phyloP scores from a whole-genome alignment of 164 flowering plant species.

The Tetrastigma voinierianum region DNA sequence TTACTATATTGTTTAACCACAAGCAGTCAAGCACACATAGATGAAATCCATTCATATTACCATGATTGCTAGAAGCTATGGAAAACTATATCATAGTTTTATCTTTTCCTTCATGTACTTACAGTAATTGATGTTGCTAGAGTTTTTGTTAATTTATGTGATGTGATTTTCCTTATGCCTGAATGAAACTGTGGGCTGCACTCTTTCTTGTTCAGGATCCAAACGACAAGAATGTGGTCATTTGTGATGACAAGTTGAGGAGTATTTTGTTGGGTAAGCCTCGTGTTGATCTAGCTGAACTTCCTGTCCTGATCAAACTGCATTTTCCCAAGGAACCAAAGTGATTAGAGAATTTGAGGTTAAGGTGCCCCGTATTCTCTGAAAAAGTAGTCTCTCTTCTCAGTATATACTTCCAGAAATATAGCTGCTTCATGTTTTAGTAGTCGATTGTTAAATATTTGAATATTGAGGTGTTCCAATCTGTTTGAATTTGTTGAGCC shows the following conservation, averaged over 20 bases:
- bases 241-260: constrained; percentile 84
- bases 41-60: not conserved
- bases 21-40: not conserved
- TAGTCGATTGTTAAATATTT: not conserved
- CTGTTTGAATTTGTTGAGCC: not conserved
- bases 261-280: constrained; percentile 76
- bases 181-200: not conserved
- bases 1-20: not conserved
- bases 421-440: not conserved
- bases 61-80: not conserved
- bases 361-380: constrained; percentile 1
- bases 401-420: not conserved
- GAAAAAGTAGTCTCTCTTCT: not conserved
- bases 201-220: constrained; percentile 59
- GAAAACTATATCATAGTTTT: not conserved
- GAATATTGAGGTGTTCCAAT: not conserved
- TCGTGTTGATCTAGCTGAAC: constrained; percentile 76
- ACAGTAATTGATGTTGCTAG: not conserved
- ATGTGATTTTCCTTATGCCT: not conserved
- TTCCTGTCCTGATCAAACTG: constrained; percentile 78
- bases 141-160: not conserved
- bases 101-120: not conserved
- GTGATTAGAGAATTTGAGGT: constrained; percentile 15
- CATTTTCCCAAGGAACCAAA: constrained; percentile 82
- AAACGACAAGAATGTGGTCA: constrained; percentile 73